phyloP scores from a whole-genome alignment of 768 basidiomycete genomes.

The Boletellus ananiceps region DNA sequence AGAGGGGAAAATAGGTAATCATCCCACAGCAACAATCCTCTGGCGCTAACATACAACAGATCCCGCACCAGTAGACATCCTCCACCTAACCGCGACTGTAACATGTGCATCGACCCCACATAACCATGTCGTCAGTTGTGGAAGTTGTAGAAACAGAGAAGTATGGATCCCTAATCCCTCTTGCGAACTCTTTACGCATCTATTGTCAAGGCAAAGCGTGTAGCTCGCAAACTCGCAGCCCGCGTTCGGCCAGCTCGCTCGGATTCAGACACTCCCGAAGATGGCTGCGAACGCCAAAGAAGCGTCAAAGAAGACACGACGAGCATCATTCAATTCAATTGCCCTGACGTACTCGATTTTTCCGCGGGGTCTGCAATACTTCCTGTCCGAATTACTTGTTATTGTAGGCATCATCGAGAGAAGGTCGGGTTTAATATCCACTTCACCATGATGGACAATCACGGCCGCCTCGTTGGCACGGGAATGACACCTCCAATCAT shows the following conservation, averaged over 20 bases:
- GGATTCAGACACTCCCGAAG: slow-evolving; percentile 66
- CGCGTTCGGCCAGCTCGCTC: slow-evolving; percentile 75
- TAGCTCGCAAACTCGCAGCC: slow-evolving; percentile 83
- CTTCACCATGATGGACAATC: slow-evolving; percentile 77
- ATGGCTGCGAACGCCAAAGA: slow-evolving; percentile 43
- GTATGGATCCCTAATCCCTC: slow-evolving; percentile 35
- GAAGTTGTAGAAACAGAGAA: slow-evolving; percentile 87
- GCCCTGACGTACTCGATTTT: slow-evolving; percentile 85
- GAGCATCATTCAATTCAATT: slow-evolving; percentile 95
- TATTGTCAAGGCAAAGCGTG: slow-evolving; percentile 70
- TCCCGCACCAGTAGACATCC: slow-evolving; percentile 60
- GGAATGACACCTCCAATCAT: slow-evolving; percentile 88
- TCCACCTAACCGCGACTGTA: slow-evolving; percentile 69
- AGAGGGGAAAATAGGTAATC: slow-evolving; percentile 72
- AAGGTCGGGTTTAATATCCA: slow-evolving; percentile 92
- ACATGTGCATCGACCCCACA: slow-evolving; percentile 80
- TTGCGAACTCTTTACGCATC: slow-evolving; percentile 5
- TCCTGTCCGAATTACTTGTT: slow-evolving; percentile 96
- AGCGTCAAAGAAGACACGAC: slow-evolving; percentile 59
- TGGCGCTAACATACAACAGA: slow-evolving; percentile 37
- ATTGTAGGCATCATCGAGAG: slow-evolving; percentile 97
- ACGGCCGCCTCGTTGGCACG: slow-evolving; percentile 74
- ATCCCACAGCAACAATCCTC: slow-evolving; percentile 13
- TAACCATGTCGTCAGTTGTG: slow-evolving; percentile 72
- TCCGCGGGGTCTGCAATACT: slow-evolving; percentile 80